Conservation (phyloP, 495 filamentous ascomycete species). For the Aspergillus coremiiformis region DNA sequence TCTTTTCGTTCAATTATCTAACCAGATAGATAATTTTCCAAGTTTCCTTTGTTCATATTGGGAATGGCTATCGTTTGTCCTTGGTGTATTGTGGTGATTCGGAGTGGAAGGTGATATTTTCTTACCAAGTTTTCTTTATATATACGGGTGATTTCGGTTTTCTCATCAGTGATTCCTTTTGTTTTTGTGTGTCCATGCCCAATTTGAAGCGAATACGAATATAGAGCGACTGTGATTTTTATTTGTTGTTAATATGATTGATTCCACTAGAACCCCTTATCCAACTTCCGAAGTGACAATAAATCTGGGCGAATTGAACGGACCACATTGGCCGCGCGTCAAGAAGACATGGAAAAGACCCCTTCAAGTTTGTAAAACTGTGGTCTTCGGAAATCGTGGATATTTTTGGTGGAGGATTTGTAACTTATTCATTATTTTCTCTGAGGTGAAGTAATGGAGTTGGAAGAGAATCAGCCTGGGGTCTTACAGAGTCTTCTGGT, state of each 20-base stretch:
- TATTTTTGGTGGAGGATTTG: too few species aligned
- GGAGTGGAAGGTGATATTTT: not conserved
- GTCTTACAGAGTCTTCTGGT: too few species aligned
- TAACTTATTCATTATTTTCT: too few species aligned
- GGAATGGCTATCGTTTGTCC: constrained; percentile 7
- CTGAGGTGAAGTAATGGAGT: too few species aligned
- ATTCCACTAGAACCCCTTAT: not conserved
- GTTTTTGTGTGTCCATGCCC: constrained; percentile 3
- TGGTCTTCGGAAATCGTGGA: too few species aligned
- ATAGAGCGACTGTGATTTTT: not conserved
- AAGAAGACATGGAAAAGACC: not conserved
- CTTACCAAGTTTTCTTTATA: not conserved
- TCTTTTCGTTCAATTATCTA: not conserved
- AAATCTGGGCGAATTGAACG: not conserved
- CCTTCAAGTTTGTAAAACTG: not conserved
- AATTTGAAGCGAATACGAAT: not conserved
- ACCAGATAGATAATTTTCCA: constrained; percentile 11
- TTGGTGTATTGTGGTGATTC: constrained; percentile 6
- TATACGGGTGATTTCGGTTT: constrained; percentile 12
- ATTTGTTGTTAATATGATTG: too few species aligned
- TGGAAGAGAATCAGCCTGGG: too few species aligned
- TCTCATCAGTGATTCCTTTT: constrained; percentile 9
- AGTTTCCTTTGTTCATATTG: constrained; percentile 12
- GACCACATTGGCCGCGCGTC: not conserved
- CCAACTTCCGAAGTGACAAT: not conserved